A percentile compares a stretch with the other conserved stretches of the same genome.
Conservation (phyloP, 257 asterid species). For the Datura wrightii region DNA sequence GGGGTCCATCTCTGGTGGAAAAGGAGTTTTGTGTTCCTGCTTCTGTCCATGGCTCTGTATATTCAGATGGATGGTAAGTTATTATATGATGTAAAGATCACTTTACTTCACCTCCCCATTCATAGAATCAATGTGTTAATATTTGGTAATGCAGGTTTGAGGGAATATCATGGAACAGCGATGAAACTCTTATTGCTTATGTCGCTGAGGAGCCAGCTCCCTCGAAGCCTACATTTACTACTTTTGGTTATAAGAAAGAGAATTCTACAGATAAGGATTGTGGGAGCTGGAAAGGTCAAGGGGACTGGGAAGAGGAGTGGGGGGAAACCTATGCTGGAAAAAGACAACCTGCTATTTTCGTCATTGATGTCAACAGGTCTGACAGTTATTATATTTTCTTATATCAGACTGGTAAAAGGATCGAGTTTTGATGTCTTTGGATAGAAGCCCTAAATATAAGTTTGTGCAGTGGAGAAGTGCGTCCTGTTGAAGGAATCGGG, state of each 20-base stretch:
- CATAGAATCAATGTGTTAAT: neutral
- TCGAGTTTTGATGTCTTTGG: conserved; percentile 27
- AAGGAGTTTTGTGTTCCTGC: conserved; percentile 71
- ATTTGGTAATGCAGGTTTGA: conserved; percentile 68
- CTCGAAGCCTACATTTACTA: conserved; percentile 71
- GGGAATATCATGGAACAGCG: conserved; percentile 92
- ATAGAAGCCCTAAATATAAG: neutral
- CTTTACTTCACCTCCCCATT: neutral
- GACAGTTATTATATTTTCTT: conserved; percentile 26
- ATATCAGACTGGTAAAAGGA: neutral
- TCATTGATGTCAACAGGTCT: conserved; percentile 64
- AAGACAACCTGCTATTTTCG: conserved; percentile 90
- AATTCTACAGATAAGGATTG: conserved; percentile 65
- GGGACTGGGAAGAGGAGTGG: conserved; percentile 98
- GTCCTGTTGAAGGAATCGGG: conserved; percentile 61
- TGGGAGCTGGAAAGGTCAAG: conserved; percentile 91
- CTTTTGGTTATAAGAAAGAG: conserved; percentile 63
- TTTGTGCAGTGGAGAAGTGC: conserved; percentile 81
- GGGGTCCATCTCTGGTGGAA: conserved; percentile 77
- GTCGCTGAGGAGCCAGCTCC: conserved; percentile 90
- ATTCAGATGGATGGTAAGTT: conserved; percentile 88
- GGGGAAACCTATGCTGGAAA: conserved; percentile 95
- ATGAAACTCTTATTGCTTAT: conserved; percentile 85
- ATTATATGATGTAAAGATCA: neutral
- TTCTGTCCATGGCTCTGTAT: conserved; percentile 80